phyloP scores from a whole-genome alignment of 2,329 filamentous ascomycete genomes.

The Colletotrichum godetiae region DNA sequence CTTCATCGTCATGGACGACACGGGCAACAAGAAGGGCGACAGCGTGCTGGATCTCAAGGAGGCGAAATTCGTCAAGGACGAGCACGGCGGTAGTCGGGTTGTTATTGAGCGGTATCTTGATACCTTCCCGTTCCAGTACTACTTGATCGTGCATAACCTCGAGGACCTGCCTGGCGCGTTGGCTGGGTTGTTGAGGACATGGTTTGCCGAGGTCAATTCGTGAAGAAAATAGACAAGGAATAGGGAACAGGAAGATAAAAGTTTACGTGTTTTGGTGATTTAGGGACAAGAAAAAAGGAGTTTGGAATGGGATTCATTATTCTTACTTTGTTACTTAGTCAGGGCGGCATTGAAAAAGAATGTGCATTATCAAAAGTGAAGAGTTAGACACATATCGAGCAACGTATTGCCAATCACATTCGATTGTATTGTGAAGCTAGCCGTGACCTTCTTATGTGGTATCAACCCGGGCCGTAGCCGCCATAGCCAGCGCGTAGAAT shows the following conservation, averaged over 20 bases:
- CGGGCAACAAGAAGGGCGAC: slow-evolving; percentile 57
- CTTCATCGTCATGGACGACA: slow-evolving; percentile 92
- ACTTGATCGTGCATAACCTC: slow-evolving; percentile 92
- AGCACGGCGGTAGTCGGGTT: slow-evolving; percentile 71
- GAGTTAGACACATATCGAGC: not conserved
- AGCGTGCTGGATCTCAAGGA: slow-evolving; percentile 90
- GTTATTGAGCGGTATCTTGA: slow-evolving; percentile 93
- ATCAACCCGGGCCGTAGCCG: slow-evolving; percentile 31
- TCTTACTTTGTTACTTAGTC: not conserved
- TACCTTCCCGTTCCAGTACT: slow-evolving; percentile 96
- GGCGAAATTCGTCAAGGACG: slow-evolving; percentile 81
- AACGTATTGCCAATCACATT: not conserved
- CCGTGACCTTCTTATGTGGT: slow-evolving; percentile 19
- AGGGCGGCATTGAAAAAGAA: not conserved
- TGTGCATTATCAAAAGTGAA: not conserved
- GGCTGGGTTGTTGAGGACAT: slow-evolving; percentile 89
- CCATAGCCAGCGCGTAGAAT: slow-evolving; percentile 15
- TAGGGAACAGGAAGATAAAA: not conserved
- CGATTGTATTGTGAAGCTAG: slow-evolving; percentile 1
- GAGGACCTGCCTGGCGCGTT: slow-evolving; percentile 90
- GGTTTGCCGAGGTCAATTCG: slow-evolving; percentile 82
- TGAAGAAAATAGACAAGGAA: slow-evolving; percentile 38
- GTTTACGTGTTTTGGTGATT: not conserved
- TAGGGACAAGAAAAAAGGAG: not conserved
- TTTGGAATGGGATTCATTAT: not conserved